These are phyloP conservation scores for Piper betle DNA, from an alignment of 164 flowering plant species.

Conservation along the genomic window DNA sequence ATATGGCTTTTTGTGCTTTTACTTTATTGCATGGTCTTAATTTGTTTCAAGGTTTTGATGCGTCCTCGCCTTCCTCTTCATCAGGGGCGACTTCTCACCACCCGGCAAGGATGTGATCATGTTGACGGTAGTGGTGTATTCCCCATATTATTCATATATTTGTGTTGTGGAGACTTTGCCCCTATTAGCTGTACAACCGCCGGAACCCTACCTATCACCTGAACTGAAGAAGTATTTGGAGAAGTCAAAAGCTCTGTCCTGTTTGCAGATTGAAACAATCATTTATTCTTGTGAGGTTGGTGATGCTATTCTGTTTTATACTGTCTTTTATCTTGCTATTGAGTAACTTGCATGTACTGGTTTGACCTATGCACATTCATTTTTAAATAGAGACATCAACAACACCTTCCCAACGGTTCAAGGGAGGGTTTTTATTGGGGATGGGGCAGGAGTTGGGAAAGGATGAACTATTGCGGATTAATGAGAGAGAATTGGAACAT, in stretches of 20 bases:
- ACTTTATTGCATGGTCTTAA: conserved; percentile 24
- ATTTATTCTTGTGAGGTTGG: conserved; percentile 90
- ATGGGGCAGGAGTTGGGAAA: conserved; percentile 99
- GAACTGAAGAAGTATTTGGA: conserved; percentile 55
- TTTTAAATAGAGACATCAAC: conserved; percentile 61
- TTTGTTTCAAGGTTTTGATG: conserved; percentile 74
- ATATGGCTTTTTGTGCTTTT: not conserved
- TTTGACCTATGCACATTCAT: not conserved
- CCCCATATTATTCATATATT: no score
- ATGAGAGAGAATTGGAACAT: conserved; percentile 97
- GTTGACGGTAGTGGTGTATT: no score
- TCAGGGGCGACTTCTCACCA: no score
- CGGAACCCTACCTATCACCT: conserved; percentile 78
- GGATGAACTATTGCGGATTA: conserved; percentile 95
- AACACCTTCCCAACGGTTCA: conserved; percentile 54
- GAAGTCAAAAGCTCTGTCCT: conserved; percentile 57
- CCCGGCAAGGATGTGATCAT: no score
- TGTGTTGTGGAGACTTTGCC: conserved; percentile 80
- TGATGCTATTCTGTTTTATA: conserved; percentile 2
- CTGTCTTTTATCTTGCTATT: not conserved
- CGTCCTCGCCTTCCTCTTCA: conserved; percentile 96
- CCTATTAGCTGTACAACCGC: conserved; percentile 93
- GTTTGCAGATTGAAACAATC: conserved; percentile 92
- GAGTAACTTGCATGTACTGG: not conserved
- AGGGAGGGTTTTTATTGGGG: conserved; percentile 97